These are phyloP conservation scores for Lathyrus tuberosus DNA, from an alignment of 306 rosid species.

Conservation along the genomic window DNA sequence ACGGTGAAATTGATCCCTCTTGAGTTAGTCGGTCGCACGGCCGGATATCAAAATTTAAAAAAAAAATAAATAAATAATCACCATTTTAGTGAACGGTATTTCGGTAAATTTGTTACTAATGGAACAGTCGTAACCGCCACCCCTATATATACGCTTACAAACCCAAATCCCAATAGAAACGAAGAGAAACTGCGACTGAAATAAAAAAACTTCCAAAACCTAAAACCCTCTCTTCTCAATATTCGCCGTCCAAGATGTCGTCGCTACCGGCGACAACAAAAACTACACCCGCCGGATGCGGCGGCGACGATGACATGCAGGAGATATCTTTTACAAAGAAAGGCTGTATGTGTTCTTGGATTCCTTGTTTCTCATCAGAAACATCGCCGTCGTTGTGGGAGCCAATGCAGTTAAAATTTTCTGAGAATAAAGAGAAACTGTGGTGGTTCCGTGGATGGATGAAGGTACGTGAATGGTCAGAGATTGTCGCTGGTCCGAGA, in stretches of 20 bases:
- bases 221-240: slow-evolving; percentile 21
- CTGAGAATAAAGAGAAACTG: slow-evolving; percentile 32
- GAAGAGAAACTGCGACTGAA: background rate
- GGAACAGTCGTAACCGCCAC: background rate
- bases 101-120: background rate
- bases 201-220: background rate
- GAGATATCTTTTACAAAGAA: slow-evolving; percentile 34
- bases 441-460: slow-evolving; percentile 66
- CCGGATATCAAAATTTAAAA: too few relatives aligned
- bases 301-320: slow-evolving; percentile 20
- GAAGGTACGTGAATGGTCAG: slow-evolving; percentile 65
- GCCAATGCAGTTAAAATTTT: slow-evolving; percentile 35
- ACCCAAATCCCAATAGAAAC: slow-evolving; percentile 3
- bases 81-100: slow-evolving; percentile 25
- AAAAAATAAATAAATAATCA: too few relatives aligned
- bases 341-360: slow-evolving; percentile 52
- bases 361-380: slow-evolving; percentile 42
- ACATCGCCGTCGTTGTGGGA: slow-evolving; percentile 47
- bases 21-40: too few relatives aligned
- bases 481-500: slow-evolving; percentile 67
- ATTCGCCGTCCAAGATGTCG: slow-evolving; percentile 21
- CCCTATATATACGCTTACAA: slow-evolving; percentile 18
- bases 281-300: background rate
- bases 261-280: background rate
- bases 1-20: too few relatives aligned